Evolutionary conservation across 202 grass and related monocot species (phyloP).

Genomic region (Saccharum hybrid): DNA sequence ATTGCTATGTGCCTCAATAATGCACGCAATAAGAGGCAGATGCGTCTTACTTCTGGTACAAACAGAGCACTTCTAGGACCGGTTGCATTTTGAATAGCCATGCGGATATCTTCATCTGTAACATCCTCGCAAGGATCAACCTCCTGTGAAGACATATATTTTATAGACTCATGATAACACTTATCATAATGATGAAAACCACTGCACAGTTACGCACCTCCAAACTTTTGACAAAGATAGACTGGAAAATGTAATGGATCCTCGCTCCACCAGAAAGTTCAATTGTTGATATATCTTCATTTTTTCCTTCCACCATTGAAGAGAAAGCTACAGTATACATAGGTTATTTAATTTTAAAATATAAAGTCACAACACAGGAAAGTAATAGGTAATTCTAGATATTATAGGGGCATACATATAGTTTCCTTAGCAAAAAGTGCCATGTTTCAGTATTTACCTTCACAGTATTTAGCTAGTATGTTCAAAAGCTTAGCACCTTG

Average conservation of each 20-base stretch:
- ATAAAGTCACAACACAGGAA: constrained; percentile 30
- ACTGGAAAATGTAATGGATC: constrained; percentile 98
- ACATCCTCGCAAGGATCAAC: constrained; percentile 98
- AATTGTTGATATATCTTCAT: constrained; percentile 82
- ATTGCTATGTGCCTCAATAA: constrained; percentile 19
- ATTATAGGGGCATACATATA: constrained; percentile 13
- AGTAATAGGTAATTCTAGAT: constrained; percentile 13
- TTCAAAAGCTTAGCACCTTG: constrained; percentile 92
- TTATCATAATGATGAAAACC: constrained; percentile 12
- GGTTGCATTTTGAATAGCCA: constrained; percentile 97
- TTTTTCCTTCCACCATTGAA: constrained; percentile 96
- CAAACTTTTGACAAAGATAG: constrained; percentile 96
- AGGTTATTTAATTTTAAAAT: constrained; percentile 33
- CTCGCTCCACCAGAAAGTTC: constrained; percentile 98
- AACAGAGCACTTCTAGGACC: constrained; percentile 95
- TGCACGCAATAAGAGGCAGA: constrained; percentile 27
- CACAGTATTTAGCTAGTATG: constrained; percentile 97
- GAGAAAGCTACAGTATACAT: constrained; percentile 76
- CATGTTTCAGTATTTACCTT: constrained; percentile 63
- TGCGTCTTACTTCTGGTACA: constrained; percentile 83
- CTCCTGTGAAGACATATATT: constrained; percentile 59
- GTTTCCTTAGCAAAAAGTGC: not conserved
- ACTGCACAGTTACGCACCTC: constrained; percentile 59
- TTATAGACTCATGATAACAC: constrained; percentile 15
- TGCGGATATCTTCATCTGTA: constrained; percentile 93